These are phyloP conservation scores for Oemleria cerasiformis DNA, from an alignment of 306 rosid species.

Conservation along the genomic window DNA sequence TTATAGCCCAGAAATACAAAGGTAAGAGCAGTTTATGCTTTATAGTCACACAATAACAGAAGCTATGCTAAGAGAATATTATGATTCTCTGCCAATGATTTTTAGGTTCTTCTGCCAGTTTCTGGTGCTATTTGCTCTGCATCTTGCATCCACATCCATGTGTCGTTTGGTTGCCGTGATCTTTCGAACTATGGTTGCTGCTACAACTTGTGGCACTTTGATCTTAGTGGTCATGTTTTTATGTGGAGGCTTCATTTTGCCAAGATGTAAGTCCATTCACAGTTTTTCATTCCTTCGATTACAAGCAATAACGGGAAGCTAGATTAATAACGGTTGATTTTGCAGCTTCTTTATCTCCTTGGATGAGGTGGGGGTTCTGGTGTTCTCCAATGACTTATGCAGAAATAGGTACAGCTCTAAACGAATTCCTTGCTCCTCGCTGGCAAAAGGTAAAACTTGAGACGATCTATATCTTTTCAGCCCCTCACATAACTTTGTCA, in stretches of 20 bases:
- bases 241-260: conserved; percentile 36
- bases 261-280: conserved; percentile 22
- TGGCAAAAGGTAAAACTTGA: conserved; percentile 33
- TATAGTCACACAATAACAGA: background rate
- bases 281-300: background rate
- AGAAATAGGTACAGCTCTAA: conserved; percentile 28
- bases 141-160: conserved; percentile 32
- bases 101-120: conserved; percentile 38
- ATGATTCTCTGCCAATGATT: background rate
- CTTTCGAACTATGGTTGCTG: conserved; percentile 27
- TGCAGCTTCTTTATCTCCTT: conserved; percentile 36
- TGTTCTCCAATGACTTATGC: conserved; percentile 33
- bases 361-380: conserved; percentile 45
- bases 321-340: background rate
- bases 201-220: conserved; percentile 20
- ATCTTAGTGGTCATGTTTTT: conserved; percentile 20
- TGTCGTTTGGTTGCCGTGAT: conserved; percentile 35
- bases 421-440: conserved; percentile 40
- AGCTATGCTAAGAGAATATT: background rate
- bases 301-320: background rate
- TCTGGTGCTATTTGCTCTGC: conserved; percentile 31
- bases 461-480: conserved; percentile 2
- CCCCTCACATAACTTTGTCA: conserved; percentile 13
- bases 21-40: conserved; percentile 20
- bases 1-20: conserved; percentile 33